Evolutionary conservation across 495 filamentous ascomycete species (phyloP).

Genomic region (Amniculicola lignicola): DNA sequence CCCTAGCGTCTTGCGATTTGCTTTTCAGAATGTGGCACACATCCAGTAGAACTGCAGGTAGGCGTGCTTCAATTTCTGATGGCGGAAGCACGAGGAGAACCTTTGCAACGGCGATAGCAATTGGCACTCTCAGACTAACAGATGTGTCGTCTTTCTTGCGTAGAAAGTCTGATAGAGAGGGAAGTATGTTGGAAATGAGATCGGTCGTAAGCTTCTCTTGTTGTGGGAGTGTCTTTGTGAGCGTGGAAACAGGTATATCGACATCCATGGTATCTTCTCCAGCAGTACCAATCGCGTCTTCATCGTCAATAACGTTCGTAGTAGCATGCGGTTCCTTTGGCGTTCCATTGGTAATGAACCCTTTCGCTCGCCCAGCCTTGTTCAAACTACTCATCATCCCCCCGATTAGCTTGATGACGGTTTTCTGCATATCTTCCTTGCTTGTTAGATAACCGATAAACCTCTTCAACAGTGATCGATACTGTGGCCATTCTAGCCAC

Average conservation of each 20-base stretch:
- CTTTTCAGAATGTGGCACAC: slow-evolving; percentile 89
- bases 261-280: slow-evolving; percentile 20
- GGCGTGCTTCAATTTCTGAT: slow-evolving; percentile 62
- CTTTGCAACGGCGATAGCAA: slow-evolving; percentile 82
- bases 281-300: slow-evolving; percentile 21
- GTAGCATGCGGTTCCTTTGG: slow-evolving; percentile 36
- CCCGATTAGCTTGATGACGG: slow-evolving; percentile 75
- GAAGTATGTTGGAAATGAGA: slow-evolving; percentile 69
- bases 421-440: slow-evolving; percentile 81
- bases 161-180: slow-evolving; percentile 72
- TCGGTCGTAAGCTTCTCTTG: slow-evolving; percentile 69
- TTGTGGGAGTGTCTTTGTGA: slow-evolving; percentile 66
- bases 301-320: slow-evolving; percentile 36
- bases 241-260: slow-evolving; percentile 39
- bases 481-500: slow-evolving; percentile 89
- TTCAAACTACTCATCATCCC: slow-evolving; percentile 72
- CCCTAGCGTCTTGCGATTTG: slow-evolving; percentile 80
- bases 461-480: slow-evolving; percentile 72
- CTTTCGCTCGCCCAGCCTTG: slow-evolving; percentile 49
- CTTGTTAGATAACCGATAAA: slow-evolving; percentile 75
- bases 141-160: slow-evolving; percentile 91
- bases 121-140: slow-evolving; percentile 84
- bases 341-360: slow-evolving; percentile 33
- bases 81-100: slow-evolving; percentile 75
- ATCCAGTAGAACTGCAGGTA: slow-evolving; percentile 83